A percentile compares a stretch with the other conserved stretches of the same genome.
These are phyloP conservation scores for Suillus clintonianus DNA, from an alignment of 768 basidiomycete species.

Conservation along the genomic window DNA sequence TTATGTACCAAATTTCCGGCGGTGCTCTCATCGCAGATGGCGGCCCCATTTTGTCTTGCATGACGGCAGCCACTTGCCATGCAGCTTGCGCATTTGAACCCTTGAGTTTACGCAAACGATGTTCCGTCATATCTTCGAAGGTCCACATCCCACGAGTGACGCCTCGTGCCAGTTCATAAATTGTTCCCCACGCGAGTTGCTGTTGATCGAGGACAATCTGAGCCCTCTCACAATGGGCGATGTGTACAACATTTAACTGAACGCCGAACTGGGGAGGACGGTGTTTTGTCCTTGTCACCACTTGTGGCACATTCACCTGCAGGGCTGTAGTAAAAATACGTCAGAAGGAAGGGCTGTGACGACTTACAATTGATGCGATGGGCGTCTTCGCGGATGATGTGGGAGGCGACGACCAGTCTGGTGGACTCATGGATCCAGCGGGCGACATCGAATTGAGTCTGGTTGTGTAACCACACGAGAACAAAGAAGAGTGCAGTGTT, in stretches of 20 bases:
- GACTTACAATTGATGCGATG: not conserved
- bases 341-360: no score
- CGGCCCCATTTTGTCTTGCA: slow-evolving; percentile 13
- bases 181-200: slow-evolving; percentile 43
- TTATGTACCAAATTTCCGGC: slow-evolving; percentile 24
- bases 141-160: slow-evolving; percentile 34
- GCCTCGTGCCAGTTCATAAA: slow-evolving; percentile 50
- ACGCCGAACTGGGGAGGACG: slow-evolving; percentile 4
- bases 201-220: slow-evolving; percentile 36
- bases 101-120: slow-evolving; percentile 26
- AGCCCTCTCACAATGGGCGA: slow-evolving; percentile 31
- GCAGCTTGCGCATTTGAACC: slow-evolving; percentile 36
- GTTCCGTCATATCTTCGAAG: slow-evolving; percentile 37
- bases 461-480: not conserved
- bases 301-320: not conserved
- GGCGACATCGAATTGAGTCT: not conserved
- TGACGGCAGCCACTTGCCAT: slow-evolving; percentile 26
- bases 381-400: not conserved
- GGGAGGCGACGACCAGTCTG: not conserved
- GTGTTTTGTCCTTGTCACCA: not conserved
- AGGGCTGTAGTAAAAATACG: not conserved
- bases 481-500: not conserved
- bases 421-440: not conserved
- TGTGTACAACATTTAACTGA: slow-evolving; percentile 11
- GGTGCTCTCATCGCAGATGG: not conserved